Evolutionary conservation across 345 rosid species (phyloP).

Genomic region (Populus tremula): DNA sequence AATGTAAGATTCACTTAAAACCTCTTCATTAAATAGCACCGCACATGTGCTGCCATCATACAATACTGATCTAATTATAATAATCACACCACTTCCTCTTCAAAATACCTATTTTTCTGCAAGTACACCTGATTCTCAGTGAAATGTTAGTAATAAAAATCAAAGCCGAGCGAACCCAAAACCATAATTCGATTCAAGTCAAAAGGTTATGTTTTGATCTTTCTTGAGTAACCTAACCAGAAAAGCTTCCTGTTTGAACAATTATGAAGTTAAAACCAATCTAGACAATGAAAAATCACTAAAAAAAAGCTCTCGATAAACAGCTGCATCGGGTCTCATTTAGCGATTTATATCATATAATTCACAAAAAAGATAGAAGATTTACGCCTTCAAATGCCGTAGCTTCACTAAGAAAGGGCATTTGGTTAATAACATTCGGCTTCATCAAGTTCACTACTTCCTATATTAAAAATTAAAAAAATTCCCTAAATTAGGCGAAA

Average conservation of each 20-base stretch:
- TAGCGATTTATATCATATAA: neutral
- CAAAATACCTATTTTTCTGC: neutral
- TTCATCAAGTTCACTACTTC: neutral
- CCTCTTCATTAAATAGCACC: neutral
- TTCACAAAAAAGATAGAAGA: neutral
- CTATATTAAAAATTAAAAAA: neutral
- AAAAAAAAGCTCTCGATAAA: neutral
- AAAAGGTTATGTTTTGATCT: neutral
- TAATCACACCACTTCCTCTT: neutral
- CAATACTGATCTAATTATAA: neutral
- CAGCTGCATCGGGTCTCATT: neutral
- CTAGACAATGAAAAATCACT: neutral
- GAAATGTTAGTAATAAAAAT: neutral
- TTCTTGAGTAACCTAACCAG: neutral
- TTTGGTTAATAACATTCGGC: neutral
- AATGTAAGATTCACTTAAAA: neutral
- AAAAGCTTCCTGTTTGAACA: neutral
- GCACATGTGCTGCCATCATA: neutral
- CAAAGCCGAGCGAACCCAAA: neutral
- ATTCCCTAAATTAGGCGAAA: neutral
- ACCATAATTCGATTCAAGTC: neutral
- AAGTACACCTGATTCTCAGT: neutral
- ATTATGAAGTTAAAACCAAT: neutral
- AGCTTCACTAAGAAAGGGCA: neutral
- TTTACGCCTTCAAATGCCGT: neutral